Evolutionary conservation across 1,284 basidiomycete species (phyloP).

Genomic region (Apiotrichum gracile): DNA sequence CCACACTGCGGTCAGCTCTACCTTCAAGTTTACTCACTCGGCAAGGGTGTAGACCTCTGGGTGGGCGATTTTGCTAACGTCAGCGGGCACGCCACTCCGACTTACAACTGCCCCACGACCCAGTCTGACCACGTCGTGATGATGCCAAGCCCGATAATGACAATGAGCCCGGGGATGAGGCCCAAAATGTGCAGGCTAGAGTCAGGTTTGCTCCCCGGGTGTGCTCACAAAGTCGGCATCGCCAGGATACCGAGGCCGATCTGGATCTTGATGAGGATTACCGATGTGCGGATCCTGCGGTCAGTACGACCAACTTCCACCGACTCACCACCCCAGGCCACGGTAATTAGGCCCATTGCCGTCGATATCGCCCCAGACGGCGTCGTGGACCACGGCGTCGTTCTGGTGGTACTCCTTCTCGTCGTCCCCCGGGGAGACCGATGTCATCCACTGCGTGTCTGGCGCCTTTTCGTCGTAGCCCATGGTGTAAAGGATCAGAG

Average conservation of each 20-base stretch:
- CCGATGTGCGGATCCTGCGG: constrained; percentile 26
- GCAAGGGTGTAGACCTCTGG: constrained; percentile 18
- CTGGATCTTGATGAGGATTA: constrained; percentile 37
- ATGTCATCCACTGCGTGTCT: neutral
- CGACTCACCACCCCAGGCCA: constrained; percentile 30
- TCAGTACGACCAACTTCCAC: neutral
- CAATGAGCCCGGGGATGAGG: constrained; percentile 28
- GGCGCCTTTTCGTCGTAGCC: neutral
- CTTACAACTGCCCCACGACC: constrained; percentile 15
- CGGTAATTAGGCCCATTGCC: constrained; percentile 40
- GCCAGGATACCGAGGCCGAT: constrained; percentile 39
- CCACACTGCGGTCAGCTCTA: constrained; percentile 4
- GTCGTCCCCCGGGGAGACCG: neutral
- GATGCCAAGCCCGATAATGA: constrained; percentile 25
- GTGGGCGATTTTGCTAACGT: constrained; percentile 17
- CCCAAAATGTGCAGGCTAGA: constrained; percentile 21
- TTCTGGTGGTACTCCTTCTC: neutral
- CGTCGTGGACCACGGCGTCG: constrained; percentile 18
- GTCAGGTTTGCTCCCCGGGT: too few species aligned
- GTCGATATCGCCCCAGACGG: constrained; percentile 38
- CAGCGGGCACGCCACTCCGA: too few species aligned
- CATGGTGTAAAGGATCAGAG: too few species aligned
- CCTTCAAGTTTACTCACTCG: constrained; percentile 9
- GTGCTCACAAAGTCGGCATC: constrained; percentile 12
- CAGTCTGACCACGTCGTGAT: constrained; percentile 26